Base-by-base conservation (phyloP, 129 eudicot species). In the Flaveria trinervia region DNA sequence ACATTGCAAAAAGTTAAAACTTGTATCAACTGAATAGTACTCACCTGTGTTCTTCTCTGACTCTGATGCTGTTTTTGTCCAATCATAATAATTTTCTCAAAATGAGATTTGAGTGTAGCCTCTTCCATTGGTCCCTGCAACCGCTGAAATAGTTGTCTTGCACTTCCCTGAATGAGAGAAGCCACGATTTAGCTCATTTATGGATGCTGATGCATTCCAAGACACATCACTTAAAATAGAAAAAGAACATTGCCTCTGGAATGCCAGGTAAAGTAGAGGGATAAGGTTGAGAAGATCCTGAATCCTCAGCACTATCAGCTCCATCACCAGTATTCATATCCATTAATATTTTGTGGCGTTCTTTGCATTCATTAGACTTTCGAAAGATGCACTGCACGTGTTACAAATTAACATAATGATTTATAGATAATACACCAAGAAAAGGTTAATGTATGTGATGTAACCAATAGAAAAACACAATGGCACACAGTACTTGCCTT, bases 51-150 rank as follows among this genome's bases (percentile, higher is more conserved):
- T 78, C 80, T 89, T 20, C 84, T 88, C 68, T 48, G 64, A 81
- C 84, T 88, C 71, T 48, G 64, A 81, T 82, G 91, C 49, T 83
- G 96, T 81, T 86, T 92, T 61, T 84, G 87, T 36, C 87, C 92
- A 76, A 95, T 78, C 70, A 76, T 60, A 9, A 86, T 89, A 54
- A 95, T 89, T 81, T 89, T 91, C 75, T 89, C 96, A 70, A 95
- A 89, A 80, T 91, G 99, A 68, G 96, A 84, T 84, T 88, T 89
- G 50, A 95, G 88, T 26, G 91, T 86, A 68, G 89, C 97, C 82
- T 91, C 99, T 78, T 95, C 97, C 88, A 91, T 85, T 70, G 97
- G 97, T 75, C 96, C 96, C 80, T 91, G 99, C 88, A 91, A 78
- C 69, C 84, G 87, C 74, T 88, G 97, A 82, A 95, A 95, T 78